Evolutionary conservation across 2,329 filamentous ascomycete genomes (phyloP), one percentile per base, ranked within the genome.

Genomic region (Aspergillus sojae): DNA sequence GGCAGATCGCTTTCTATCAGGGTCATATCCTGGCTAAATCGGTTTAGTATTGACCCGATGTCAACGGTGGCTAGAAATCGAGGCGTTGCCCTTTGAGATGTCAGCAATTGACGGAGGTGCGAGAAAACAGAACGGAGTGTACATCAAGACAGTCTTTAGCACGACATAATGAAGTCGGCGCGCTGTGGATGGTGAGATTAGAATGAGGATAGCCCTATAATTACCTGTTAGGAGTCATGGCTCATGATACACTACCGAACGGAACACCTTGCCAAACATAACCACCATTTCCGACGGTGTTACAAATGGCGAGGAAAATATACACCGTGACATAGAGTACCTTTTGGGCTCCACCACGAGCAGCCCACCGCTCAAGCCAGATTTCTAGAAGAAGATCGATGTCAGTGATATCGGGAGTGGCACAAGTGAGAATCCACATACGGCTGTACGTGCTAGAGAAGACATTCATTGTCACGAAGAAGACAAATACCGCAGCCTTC

Each of bases 1-100:
- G 59, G 52, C 5, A 57, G 26, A 16, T 56, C 26, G n/a, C 59
- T 56, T 32, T 61, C 59, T 4, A 61, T 61, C n/a, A 61, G n/a
- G 1, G 59, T 61, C 52, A 21, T 43, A 21, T 43, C 41, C n/a
- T 43, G 41, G n/a, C 41, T 43, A 43, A 43, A 21, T 5, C 39
- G 39, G 28, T 61, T 57, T 19, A 56, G n/a, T 12, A 61, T 34
- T 11, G 41, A n/a, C 9, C 58, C 58, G 7, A 26, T 55, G 34
- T 61, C 58, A 10, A 52, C 36, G 16, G 52, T 56, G 12, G 52
- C 23, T 30, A 56, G 52, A 7, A 32, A 46, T 3, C 10, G 19
- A 7, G 52, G 28, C 10, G 58, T 34, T 4, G 58, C 58, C 21
- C 58, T 61, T 36, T 14, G 26, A 36, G 12, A 0, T 5, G 34